phyloP scores from a whole-genome alignment of 108 stramenopile genomes.

The Nannochloropsis salina region DNA sequence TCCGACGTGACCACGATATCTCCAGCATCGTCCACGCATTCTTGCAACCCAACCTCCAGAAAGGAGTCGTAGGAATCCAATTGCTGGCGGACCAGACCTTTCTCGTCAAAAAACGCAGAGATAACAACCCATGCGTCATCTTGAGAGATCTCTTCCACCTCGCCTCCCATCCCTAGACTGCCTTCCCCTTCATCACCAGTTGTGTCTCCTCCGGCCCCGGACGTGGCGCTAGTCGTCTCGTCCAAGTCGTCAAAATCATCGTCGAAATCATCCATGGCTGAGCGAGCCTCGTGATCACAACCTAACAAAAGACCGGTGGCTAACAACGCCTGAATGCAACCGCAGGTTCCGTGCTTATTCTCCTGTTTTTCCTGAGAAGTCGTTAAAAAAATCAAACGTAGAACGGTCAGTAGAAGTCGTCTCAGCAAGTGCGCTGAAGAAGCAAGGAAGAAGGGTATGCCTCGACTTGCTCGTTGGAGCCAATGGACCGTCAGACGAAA shows the following conservation, averaged over 20 bases:
- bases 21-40: constrained; percentile 86
- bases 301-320: no score
- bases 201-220: neutral
- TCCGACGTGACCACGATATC: constrained; percentile 86
- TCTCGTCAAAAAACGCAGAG: constrained; percentile 92
- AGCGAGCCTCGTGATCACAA: no score
- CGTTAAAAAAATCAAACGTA: no score
- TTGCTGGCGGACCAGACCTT: constrained; percentile 97
- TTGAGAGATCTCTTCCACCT: constrained; percentile 84
- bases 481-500: no score
- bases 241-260: neutral
- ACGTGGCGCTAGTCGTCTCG: constrained; percentile 9
- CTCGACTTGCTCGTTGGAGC: no score
- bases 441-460: no score
- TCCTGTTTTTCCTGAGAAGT: no score
- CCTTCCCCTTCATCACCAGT: constrained; percentile 40
- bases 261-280: constrained; percentile 20
- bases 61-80: constrained; percentile 98
- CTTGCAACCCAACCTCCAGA: constrained; percentile 81
- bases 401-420: no score
- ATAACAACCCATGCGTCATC: constrained; percentile 98
- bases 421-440: no score
- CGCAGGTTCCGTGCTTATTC: no score
- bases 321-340: no score
- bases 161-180: constrained; percentile 49